Conservation (phyloP, 352 stramenopile species). For the Phytophthora constricta region DNA sequence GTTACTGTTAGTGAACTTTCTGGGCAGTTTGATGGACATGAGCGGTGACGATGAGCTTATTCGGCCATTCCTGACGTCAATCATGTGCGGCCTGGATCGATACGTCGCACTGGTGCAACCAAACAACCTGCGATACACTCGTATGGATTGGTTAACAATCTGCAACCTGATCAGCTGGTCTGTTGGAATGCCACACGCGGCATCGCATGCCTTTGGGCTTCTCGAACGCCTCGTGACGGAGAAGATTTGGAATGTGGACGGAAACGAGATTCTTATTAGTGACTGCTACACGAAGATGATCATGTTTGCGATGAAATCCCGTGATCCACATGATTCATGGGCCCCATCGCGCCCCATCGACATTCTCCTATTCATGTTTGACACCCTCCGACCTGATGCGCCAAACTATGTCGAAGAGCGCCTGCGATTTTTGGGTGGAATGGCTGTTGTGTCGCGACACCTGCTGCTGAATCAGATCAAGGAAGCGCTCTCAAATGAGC, state of each 20-base stretch:
- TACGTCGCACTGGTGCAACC: slow-evolving; percentile 42
- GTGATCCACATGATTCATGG: slow-evolving; percentile 41
- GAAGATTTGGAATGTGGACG: slow-evolving; percentile 60
- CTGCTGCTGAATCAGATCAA: slow-evolving; percentile 45
- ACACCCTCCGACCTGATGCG: slow-evolving; percentile 42
- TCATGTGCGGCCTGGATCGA: slow-evolving; percentile 58
- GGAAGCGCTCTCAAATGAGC: slow-evolving; percentile 49
- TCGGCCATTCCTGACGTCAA: slow-evolving; percentile 64
- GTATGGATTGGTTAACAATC: slow-evolving; percentile 66
- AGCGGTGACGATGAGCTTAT: slow-evolving; percentile 67
- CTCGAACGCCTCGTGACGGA: slow-evolving; percentile 65
- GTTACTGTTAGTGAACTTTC: slow-evolving; percentile 45
- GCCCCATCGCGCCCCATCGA: slow-evolving; percentile 44
- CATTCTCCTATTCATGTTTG: slow-evolving; percentile 63
- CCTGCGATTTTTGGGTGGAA: slow-evolving; percentile 63
- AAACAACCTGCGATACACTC: slow-evolving; percentile 44
- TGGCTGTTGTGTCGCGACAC: slow-evolving; percentile 58
- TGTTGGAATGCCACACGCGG: slow-evolving; percentile 45
- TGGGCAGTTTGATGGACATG: slow-evolving; percentile 65
- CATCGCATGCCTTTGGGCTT: slow-evolving; percentile 62
- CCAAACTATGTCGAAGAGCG: slow-evolving; percentile 49
- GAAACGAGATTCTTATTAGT: slow-evolving; percentile 60
- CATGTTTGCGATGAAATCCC: slow-evolving; percentile 59
- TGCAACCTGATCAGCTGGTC: slow-evolving; percentile 72
- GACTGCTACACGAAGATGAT: slow-evolving; percentile 73